A percentile compares a stretch with the other conserved stretches of the same genome.
Evolutionary conservation across 2,329 filamentous ascomycete species (phyloP).

Genomic region (Paracoccidioides lutzii): DNA sequence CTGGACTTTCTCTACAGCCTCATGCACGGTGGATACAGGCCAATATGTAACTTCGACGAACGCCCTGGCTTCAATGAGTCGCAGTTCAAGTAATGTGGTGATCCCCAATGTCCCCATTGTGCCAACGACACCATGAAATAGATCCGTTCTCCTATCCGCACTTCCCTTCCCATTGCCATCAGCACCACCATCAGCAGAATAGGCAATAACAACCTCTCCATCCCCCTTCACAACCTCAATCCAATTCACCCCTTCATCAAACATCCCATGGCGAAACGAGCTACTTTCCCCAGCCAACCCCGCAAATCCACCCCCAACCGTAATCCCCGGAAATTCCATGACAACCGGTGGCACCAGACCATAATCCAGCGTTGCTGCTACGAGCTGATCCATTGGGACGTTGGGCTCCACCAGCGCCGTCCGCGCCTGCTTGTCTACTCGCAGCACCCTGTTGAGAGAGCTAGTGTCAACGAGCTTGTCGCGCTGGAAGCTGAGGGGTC

Average conservation of each 20-base stretch:
- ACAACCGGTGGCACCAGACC: conserved; percentile 52
- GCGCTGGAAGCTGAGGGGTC: conserved; percentile 37
- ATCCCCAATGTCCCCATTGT: conserved; percentile 51
- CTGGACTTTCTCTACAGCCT: conserved; percentile 18
- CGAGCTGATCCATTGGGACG: conserved; percentile 53
- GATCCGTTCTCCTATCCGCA: conserved; percentile 27
- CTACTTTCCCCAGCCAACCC: conserved; percentile 56
- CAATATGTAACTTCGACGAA: conserved; percentile 53
- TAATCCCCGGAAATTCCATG: conserved; percentile 61
- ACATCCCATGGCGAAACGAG: conserved; percentile 53
- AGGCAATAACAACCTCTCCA: conserved; percentile 42
- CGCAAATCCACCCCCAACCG: conserved; percentile 52
- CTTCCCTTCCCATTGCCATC: conserved; percentile 22
- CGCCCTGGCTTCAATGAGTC: conserved; percentile 40
- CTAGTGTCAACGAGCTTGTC: conserved; percentile 15
- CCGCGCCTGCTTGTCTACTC: conserved; percentile 40
- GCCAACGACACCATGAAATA: conserved; percentile 48
- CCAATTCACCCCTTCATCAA: conserved; percentile 48
- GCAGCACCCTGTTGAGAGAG: conserved; percentile 40
- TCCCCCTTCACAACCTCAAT: conserved; percentile 52
- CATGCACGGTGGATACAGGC: conserved; percentile 36
- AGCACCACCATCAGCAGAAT: conserved; percentile 11
- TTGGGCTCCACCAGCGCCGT: conserved; percentile 57
- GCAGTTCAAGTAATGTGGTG: conserved; percentile 47
- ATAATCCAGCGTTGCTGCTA: conserved; percentile 43